A percentile compares a stretch with the other conserved stretches of the same genome.
Conservation (phyloP, 331 rosid species). For the Pyrus hybrid region DNA sequence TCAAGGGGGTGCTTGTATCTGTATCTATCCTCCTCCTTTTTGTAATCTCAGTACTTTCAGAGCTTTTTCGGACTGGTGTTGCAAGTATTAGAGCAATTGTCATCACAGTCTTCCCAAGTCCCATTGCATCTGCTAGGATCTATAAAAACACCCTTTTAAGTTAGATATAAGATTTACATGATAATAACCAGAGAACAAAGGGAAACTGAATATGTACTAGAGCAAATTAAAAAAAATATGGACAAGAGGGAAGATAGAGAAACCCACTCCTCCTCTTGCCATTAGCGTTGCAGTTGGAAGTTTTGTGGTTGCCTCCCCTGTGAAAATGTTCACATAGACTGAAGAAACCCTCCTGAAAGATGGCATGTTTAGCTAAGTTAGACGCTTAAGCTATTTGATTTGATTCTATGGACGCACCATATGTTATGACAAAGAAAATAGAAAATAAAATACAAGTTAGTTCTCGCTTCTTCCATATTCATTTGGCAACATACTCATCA, state of each 20-base stretch:
- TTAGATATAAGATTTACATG: not conserved
- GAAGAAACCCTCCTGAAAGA: conserved; percentile 47
- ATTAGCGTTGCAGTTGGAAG: conserved; percentile 63
- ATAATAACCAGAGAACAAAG: not conserved
- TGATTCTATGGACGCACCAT: not conserved
- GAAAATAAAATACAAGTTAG: not conserved
- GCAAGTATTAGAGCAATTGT: conserved; percentile 71
- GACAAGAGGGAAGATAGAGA: conserved; percentile 1
- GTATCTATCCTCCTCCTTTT: conserved; percentile 20
- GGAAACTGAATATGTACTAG: not conserved
- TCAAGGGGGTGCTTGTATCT: conserved; percentile 4
- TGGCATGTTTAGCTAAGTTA: not conserved
- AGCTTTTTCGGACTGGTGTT: conserved; percentile 30
- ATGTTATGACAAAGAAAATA: not conserved
- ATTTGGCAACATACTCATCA: conserved; percentile 48
- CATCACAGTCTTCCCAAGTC: conserved; percentile 96
- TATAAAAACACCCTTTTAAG: conserved; percentile 6
- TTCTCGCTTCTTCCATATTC: not conserved
- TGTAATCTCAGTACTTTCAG: conserved; percentile 14
- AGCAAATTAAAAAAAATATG: not conserved
- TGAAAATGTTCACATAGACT: conserved; percentile 62
- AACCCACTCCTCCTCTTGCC: conserved; percentile 95
- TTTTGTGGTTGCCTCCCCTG: conserved; percentile 61
- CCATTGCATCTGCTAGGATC: conserved; percentile 95
- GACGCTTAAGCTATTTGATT: not conserved